Conservation (phyloP, 345 rosid species). For the Euphorbia pulcherrima region DNA sequence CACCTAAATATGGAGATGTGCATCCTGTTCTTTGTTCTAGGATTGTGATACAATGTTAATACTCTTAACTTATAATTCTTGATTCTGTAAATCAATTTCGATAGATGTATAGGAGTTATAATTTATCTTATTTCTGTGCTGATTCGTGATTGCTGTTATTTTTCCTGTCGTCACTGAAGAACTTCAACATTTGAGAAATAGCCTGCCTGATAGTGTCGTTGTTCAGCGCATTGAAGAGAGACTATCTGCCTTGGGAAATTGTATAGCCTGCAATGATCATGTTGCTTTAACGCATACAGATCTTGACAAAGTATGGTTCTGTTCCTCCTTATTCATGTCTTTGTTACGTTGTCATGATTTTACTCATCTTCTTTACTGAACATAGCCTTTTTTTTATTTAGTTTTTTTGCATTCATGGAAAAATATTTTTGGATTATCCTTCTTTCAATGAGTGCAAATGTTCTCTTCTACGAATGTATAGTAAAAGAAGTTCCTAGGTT, state of each 20-base stretch:
- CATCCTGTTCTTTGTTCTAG: too few relatives aligned
- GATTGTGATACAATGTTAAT: too few relatives aligned
- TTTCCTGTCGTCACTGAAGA: constrained; percentile 39
- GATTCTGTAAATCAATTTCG: too few relatives aligned
- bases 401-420: neutral
- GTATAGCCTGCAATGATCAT: constrained; percentile 94
- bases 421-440: neutral
- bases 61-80: too few relatives aligned
- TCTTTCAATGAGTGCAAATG: too few relatives aligned
- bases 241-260: constrained; percentile 89
- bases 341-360: neutral
- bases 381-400: neutral
- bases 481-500: too few relatives aligned
- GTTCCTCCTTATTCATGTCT: neutral
- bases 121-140: neutral
- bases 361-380: neutral
- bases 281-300: constrained; percentile 95
- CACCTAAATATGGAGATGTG: too few relatives aligned
- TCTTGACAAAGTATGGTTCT: constrained; percentile 54
- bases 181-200: constrained; percentile 90
- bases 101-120: too few relatives aligned
- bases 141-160: neutral
- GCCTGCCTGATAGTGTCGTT: constrained; percentile 85
- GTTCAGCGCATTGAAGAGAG: constrained; percentile 92
- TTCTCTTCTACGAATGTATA: too few relatives aligned